Percentiles rank a stretch among this genome's conserved stretches.
phyloP scores from a whole-genome alignment of 2,329 filamentous ascomycete genomes.

The Neofusicoccum umdonicola region DNA sequence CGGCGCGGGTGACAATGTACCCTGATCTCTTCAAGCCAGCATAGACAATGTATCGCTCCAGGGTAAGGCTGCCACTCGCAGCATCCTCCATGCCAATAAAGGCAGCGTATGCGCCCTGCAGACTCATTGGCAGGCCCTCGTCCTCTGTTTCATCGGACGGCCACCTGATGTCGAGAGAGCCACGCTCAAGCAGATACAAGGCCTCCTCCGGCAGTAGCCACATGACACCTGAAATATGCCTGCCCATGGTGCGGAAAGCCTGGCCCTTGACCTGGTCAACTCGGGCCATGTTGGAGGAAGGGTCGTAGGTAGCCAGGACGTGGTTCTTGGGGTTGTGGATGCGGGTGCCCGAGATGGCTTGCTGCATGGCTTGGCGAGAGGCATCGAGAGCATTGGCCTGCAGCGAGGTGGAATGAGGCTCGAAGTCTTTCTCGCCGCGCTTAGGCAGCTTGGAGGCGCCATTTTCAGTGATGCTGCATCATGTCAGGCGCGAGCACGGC shows the following conservation, averaged over 20 bases:
- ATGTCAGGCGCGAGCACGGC: constrained; percentile 1
- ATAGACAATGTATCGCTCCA: constrained; percentile 88
- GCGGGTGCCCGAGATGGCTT: constrained; percentile 75
- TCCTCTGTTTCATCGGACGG: constrained; percentile 46
- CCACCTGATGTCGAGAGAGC: constrained; percentile 85
- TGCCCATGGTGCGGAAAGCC: constrained; percentile 75
- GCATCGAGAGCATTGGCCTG: constrained; percentile 77
- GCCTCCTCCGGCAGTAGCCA: constrained; percentile 93
- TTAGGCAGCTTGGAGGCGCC: constrained; percentile 66
- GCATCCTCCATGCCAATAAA: constrained; percentile 69
- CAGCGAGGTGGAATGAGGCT: constrained; percentile 80
- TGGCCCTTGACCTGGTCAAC: constrained; percentile 70
- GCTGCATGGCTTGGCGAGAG: constrained; percentile 84
- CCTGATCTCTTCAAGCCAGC: constrained; percentile 78
- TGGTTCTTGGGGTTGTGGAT: constrained; percentile 67
- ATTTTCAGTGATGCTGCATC: constrained; percentile 24
- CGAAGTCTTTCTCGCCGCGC: constrained; percentile 95
- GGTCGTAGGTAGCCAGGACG: constrained; percentile 71
- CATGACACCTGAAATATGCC: constrained; percentile 50
- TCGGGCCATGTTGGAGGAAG: constrained; percentile 57
- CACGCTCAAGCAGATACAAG: constrained; percentile 83
- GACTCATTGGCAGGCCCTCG: constrained; percentile 74
- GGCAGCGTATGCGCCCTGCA: constrained; percentile 86
- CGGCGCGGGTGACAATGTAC: constrained; percentile 75
- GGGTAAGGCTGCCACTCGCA: constrained; percentile 50